Percentiles rank a stretch among this genome's conserved stretches.
Evolutionary conservation across 129 eudicot species (phyloP).

Genomic region (Helianthus tuberosus): DNA sequence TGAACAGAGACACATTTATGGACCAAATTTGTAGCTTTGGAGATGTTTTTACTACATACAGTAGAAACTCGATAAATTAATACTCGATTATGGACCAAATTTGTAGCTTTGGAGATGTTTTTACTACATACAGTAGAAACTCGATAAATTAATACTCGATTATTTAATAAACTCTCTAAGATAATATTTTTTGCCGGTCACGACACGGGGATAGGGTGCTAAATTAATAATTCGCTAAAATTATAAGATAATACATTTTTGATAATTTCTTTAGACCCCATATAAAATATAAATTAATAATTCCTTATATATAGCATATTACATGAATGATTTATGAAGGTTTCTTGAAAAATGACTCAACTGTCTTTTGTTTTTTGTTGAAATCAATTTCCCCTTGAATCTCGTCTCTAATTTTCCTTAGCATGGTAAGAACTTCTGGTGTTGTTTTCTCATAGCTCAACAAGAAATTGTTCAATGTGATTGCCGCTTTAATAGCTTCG

Average conservation of each 20-base stretch:
- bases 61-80: constrained; percentile 30
- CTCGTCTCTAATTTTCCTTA: not conserved
- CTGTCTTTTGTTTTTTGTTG: too few relatives aligned
- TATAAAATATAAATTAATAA: too few relatives aligned
- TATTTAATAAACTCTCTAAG: constrained; percentile 40
- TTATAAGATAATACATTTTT: constrained; percentile 39
- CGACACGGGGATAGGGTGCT: constrained; percentile 35
- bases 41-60: too few relatives aligned
- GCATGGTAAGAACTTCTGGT: constrained; percentile 39
- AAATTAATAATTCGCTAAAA: constrained; percentile 42
- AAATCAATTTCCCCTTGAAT: too few relatives aligned
- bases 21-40: too few relatives aligned
- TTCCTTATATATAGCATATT: too few relatives aligned
- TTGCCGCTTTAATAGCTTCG: constrained; percentile 34
- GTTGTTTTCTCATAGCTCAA: constrained; percentile 30
- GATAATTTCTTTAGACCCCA: constrained; percentile 27
- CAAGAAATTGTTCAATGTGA: constrained; percentile 35
- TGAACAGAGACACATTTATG: too few relatives aligned
- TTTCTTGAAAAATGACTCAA: too few relatives aligned
- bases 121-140: constrained; percentile 35
- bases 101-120: too few relatives aligned
- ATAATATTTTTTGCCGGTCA: constrained; percentile 32
- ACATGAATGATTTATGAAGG: too few relatives aligned
- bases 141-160: constrained; percentile 41
- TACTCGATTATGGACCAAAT: constrained; percentile 35